phyloP scores from a whole-genome alignment of 2,329 filamentous ascomycete species.

The Ceratocystis colombiana region DNA sequence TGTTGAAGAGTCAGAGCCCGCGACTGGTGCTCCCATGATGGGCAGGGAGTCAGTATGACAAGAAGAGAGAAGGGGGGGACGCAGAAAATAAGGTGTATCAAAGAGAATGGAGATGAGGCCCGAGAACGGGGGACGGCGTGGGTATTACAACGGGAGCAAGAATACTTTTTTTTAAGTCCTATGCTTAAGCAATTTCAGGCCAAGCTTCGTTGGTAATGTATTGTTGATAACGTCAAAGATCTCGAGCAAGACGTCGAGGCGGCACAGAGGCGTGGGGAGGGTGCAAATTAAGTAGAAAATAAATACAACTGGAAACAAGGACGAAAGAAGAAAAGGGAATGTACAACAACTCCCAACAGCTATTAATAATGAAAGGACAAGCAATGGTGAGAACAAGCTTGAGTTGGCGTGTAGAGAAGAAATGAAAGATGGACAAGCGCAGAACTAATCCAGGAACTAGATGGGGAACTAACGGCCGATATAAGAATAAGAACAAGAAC shows the following conservation, averaged over 20 bases:
- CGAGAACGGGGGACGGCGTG: not conserved
- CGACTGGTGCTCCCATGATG: constrained; percentile 23
- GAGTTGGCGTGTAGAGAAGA: not conserved
- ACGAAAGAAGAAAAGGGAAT: not conserved
- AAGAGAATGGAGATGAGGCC: not conserved
- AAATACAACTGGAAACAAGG: not conserved
- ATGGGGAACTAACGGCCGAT: not conserved
- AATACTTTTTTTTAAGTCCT: not conserved
- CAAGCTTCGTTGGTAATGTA: too few relatives aligned
- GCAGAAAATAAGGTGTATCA: not conserved
- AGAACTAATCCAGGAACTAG: not conserved
- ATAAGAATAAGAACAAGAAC: constrained; percentile 19
- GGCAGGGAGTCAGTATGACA: not conserved
- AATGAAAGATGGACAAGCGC: not conserved
- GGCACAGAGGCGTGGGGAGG: not conserved
- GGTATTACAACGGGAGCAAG: not conserved
- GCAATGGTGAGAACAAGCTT: not conserved
- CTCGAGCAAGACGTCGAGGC: not conserved
- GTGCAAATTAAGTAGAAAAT: not conserved
- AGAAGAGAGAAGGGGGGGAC: not conserved
- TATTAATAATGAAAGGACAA: not conserved
- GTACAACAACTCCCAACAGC: not conserved
- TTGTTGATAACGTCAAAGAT: not conserved
- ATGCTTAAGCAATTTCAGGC: too few relatives aligned
- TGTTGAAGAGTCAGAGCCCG: constrained; percentile 23